These are phyloP conservation scores for Fusarium circinatum DNA, from an alignment of 2,329 filamentous ascomycete genomes.

Conservation along the genomic window DNA sequence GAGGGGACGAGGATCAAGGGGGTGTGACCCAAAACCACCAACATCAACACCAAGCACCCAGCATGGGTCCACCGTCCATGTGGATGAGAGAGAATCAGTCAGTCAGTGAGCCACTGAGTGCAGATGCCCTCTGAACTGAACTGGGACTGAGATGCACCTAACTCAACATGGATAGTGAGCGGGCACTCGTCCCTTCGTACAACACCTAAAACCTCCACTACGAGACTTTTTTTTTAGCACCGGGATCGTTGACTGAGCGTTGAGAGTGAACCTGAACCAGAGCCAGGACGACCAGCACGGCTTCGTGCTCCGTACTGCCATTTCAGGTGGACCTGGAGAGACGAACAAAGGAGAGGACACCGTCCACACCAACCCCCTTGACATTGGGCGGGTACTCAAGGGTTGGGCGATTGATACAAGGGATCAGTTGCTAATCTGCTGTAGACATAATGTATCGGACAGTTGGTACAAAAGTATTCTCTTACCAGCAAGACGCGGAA, in stretches of 20 bases:
- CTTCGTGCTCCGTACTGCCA: constrained; percentile 22
- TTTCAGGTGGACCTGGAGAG: constrained; percentile 25
- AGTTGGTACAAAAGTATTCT: constrained; percentile 13
- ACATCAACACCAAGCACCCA: neutral
- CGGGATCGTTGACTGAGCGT: constrained; percentile 5
- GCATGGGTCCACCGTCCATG: constrained; percentile 13
- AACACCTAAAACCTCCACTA: constrained; percentile 14
- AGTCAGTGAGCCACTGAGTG: neutral
- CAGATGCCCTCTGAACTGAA: constrained; percentile 14
- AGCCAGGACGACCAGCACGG: constrained; percentile 12
- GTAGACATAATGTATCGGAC: constrained; percentile 16
- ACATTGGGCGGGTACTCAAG: constrained; percentile 28
- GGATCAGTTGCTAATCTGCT: neutral
- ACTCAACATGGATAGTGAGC: constrained; percentile 32
- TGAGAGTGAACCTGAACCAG: constrained; percentile 7
- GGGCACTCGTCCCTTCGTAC: constrained; percentile 20
- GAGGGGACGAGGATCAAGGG: constrained; percentile 34
- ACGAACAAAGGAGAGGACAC: constrained; percentile 29
- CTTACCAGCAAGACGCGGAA: constrained; percentile 27
- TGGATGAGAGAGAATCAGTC: constrained; percentile 16
- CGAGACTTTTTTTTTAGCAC: constrained; percentile 14
- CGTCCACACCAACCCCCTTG: constrained; percentile 26
- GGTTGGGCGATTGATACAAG: constrained; percentile 22
- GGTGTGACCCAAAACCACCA: constrained; percentile 25
- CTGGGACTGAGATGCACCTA: constrained; percentile 30